Conservation (phyloP, 2,329 filamentous ascomycete genomes). For the Dothistroma pini region DNA sequence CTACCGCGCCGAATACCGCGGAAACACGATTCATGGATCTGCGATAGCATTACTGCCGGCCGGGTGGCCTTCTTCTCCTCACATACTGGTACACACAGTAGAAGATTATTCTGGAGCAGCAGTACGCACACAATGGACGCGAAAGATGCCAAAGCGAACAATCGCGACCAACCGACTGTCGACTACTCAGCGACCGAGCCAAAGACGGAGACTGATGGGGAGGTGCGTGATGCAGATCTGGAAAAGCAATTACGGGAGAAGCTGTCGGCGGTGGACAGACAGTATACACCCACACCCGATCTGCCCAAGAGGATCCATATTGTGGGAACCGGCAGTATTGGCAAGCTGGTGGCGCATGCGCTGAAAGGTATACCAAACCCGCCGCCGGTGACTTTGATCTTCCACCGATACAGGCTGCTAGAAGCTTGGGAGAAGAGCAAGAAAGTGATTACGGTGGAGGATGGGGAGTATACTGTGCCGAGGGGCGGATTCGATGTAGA, state of each 20-base stretch:
- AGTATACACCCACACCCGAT: conserved; percentile 27
- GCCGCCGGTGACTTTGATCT: conserved; percentile 75
- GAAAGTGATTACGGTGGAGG: conserved; percentile 46
- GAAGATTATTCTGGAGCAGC: conserved; percentile 25
- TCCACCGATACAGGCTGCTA: conserved; percentile 54
- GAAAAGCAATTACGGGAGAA: conserved; percentile 5
- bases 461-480: conserved; percentile 38
- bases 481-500: conserved; percentile 47
- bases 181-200: conserved; percentile 11
- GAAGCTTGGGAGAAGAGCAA: conserved; percentile 48
- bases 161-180: conserved; percentile 3
- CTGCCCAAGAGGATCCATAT: conserved; percentile 63
- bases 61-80: conserved; percentile 40
- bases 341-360: conserved; percentile 71
- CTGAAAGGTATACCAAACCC: conserved; percentile 58
- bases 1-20: conserved; percentile 47
- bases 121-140: conserved; percentile 19
- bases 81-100: conserved; percentile 16
- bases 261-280: conserved; percentile 28
- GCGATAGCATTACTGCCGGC: conserved; percentile 42
- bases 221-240: background rate
- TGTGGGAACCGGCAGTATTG: conserved; percentile 76
- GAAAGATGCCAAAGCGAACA: conserved; percentile 1
- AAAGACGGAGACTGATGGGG: conserved; percentile 11
- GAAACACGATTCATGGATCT: conserved; percentile 37